These are phyloP conservation scores for Chytriomyces sp. DNA, from an alignment of 192 early-diverging fungal species.

Conservation along the genomic window DNA sequence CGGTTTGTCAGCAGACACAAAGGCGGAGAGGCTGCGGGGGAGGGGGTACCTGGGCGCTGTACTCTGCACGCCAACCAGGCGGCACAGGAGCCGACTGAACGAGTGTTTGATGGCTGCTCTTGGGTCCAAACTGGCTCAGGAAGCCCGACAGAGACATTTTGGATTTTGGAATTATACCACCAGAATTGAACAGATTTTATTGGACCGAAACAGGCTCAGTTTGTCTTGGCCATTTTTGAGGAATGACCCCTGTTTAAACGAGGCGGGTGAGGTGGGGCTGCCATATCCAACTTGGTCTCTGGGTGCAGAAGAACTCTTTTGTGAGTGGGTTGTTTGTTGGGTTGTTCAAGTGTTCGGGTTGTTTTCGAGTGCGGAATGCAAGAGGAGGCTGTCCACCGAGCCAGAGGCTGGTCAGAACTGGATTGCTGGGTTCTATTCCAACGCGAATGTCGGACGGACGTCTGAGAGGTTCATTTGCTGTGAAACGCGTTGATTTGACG, in stretches of 20 bases:
- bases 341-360: no score
- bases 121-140: background rate
- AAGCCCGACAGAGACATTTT: background rate
- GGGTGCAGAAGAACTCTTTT: no score
- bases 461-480: background rate
- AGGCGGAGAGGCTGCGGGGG: no score
- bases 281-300: no score
- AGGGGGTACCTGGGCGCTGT: background rate
- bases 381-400: no score
- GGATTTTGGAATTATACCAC: background rate
- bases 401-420: no score
- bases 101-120: background rate
- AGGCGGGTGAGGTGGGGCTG: background rate
- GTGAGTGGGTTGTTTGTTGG: no score
- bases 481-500: background rate
- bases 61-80: background rate
- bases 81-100: background rate
- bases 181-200: background rate
- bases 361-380: no score
- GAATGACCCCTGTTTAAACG: background rate
- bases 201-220: background rate
- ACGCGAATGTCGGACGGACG: no score
- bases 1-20: no score
- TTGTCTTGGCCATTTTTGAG: background rate
- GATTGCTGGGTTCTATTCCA: no score